Evolutionary conservation across 2,329 filamentous ascomycete genomes (phyloP).

Genomic region (Lachnum nothofagi): DNA sequence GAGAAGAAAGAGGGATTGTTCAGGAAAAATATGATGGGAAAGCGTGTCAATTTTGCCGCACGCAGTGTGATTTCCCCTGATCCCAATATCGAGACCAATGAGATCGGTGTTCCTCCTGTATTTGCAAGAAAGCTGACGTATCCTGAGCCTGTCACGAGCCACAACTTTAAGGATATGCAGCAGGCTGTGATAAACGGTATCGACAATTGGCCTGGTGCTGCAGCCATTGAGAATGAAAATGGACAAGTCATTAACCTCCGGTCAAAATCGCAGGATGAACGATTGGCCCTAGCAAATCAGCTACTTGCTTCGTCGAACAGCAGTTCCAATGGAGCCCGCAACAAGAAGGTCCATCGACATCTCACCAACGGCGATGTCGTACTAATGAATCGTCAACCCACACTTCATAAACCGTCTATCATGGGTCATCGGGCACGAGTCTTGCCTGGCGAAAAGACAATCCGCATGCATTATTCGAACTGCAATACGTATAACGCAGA

Average conservation of each 20-base stretch:
- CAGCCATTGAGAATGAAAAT: conserved; percentile 92
- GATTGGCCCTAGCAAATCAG: conserved; percentile 85
- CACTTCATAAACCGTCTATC: conserved; percentile 96
- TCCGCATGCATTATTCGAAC: conserved; percentile 99
- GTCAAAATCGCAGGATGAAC: conserved; percentile 82
- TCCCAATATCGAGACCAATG: conserved; percentile 97
- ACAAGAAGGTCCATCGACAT: conserved; percentile 96
- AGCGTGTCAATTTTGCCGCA: conserved; percentile 97
- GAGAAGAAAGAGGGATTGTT: conserved; percentile 99
- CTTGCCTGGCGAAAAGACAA: conserved; percentile 88
- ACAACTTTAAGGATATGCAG: conserved; percentile 94
- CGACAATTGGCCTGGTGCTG: conserved; percentile 88
- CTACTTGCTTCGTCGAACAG: conserved; percentile 78
- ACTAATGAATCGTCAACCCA: conserved; percentile 97
- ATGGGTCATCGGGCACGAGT: conserved; percentile 96
- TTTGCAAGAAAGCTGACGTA: conserved; percentile 96
- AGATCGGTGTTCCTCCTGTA: conserved; percentile 96
- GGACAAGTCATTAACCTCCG: conserved; percentile 85
- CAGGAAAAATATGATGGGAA: conserved; percentile 99
- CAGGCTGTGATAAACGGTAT: conserved; percentile 93
- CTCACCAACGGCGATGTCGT: conserved; percentile 95
- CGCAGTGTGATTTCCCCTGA: conserved; percentile 97
- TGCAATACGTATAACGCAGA: conserved; percentile 99
- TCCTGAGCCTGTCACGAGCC: conserved; percentile 92
- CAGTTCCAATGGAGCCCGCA: conserved; percentile 67